Evolutionary conservation across 371 early-diverging fungal species (phyloP), one percentile per base, ranked within the genome.

Genomic region (Syncephalastrum contaminatum): DNA sequence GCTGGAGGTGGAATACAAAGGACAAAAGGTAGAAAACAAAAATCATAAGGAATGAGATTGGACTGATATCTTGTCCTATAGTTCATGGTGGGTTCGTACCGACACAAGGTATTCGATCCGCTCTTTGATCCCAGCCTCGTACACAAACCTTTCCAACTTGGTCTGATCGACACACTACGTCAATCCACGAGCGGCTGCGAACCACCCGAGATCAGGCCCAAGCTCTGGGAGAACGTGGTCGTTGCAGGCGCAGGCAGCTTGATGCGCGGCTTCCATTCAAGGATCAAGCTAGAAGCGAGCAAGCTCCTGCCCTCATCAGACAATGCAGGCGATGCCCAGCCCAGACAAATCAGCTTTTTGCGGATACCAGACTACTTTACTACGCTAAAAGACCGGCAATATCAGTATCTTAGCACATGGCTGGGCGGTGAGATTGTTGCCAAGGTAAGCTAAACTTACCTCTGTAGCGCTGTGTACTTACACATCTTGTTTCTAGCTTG

Each of bases 181-280:
- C 67, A 85, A 20, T 80, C 85, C 2, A 80, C 87, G 43, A 76
- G 79, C 41, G 76, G 77, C 14, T 84, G 88, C 56, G 95, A 96
- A 53, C 79, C 80, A 19, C 70, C 87, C 2, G 93, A 91, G 47
- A 88, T 85, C 56, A 83, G 94, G 43, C 77, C 83, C 24, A 64
- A 74, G 30, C 66, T 96, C 25, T 94, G 92, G 92, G 96, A 96
- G 62, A 82, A 80, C 55, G 79, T 93, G 18, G 74, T 87, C 12
- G 47, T 91, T 7, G 85, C 89, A 0, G 94, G 94, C 21, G 94
- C 91, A 0, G 67, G 76, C 30, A 63, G 70, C 21, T 50, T 61
- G 45, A 60, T 64, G 15, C 14, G 55, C 16, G 71, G 56, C 40
- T 56, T 63, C 15, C 59, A 57, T 46, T 73, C 80, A 48, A 78